Evolutionary conservation across 352 stramenopile species (phyloP).

Genomic region (Pythium monospermum): DNA sequence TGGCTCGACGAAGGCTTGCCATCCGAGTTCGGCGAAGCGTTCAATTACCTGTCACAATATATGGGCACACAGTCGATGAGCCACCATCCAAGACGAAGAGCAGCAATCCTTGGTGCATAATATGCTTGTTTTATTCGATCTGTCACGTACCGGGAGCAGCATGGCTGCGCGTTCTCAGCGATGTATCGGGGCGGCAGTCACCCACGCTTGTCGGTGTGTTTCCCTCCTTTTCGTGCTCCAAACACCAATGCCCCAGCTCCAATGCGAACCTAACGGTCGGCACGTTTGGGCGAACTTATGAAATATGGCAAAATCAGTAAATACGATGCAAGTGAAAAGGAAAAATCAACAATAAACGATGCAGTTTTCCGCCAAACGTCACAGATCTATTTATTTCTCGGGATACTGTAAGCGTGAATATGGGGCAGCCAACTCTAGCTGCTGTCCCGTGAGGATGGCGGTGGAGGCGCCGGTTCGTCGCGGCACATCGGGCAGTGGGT

Average conservation of each 20-base stretch:
- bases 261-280: constrained; percentile 19
- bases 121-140: no score
- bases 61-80: background rate
- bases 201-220: background rate
- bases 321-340: constrained; percentile 1
- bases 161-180: no score
- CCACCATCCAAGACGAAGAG: no score
- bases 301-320: constrained; percentile 1
- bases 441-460: constrained; percentile 11
- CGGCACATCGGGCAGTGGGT: constrained; percentile 83
- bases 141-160: constrained; percentile 26
- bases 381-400: no score
- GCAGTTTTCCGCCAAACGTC: no score
- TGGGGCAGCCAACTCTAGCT: constrained; percentile 23
- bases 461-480: constrained; percentile 44
- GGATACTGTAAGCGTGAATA: no score
- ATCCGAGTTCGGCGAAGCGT: constrained; percentile 72
- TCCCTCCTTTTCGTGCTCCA: constrained; percentile 11
- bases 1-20: constrained; percentile 72
- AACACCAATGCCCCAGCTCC: constrained; percentile 5
- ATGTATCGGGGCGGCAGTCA: no score
- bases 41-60: constrained; percentile 48
- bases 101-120: no score
- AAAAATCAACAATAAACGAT: background rate
- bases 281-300: constrained; percentile 3